A percentile compares a stretch with the other conserved stretches of the same genome.
Conservation (phyloP, 768 basidiomycete genomes). For the Naganishia vishniacii region DNA sequence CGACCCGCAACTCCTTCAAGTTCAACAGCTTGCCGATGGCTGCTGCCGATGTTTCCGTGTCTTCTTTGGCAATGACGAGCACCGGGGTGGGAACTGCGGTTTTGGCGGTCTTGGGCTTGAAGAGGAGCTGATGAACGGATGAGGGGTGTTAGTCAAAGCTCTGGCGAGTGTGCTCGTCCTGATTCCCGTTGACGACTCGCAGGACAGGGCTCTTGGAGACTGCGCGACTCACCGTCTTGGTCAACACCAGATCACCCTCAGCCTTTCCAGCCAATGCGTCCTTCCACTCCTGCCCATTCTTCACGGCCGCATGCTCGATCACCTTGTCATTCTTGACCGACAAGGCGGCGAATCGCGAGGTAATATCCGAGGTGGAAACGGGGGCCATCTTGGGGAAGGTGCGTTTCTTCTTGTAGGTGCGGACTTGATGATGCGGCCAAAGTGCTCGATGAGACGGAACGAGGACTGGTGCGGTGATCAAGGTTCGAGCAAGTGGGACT, state of each 20-base stretch:
- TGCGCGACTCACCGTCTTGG: conserved; percentile 41
- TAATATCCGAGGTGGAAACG: conserved; percentile 35
- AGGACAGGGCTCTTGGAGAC: too few relatives aligned
- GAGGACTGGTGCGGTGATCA: too few relatives aligned
- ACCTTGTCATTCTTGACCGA: conserved; percentile 34
- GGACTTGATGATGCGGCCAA: not conserved
- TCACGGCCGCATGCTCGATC: conserved; percentile 61
- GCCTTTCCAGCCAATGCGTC: conserved; percentile 58
- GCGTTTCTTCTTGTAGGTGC: conserved; percentile 27
- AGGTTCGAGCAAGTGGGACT: too few relatives aligned
- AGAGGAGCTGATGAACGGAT: conserved; percentile 55
- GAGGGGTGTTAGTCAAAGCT: not conserved
- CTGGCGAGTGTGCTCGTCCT: too few relatives aligned
- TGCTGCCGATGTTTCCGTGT: conserved; percentile 72
- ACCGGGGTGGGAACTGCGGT: conserved; percentile 75
- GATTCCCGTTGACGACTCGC: too few relatives aligned
- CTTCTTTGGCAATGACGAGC: conserved; percentile 76
- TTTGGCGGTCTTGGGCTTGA: conserved; percentile 96
- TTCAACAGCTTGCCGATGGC: conserved; percentile 63
- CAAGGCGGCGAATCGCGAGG: conserved; percentile 34
- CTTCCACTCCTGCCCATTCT: conserved; percentile 71
- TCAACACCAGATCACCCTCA: conserved; percentile 33
- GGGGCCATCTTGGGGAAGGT: conserved; percentile 35
- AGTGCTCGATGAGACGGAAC: too few relatives aligned
- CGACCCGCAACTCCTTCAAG: conserved; percentile 79